Base-by-base conservation (phyloP, 257 asterid genomes). In the Avicennia marina region DNA sequence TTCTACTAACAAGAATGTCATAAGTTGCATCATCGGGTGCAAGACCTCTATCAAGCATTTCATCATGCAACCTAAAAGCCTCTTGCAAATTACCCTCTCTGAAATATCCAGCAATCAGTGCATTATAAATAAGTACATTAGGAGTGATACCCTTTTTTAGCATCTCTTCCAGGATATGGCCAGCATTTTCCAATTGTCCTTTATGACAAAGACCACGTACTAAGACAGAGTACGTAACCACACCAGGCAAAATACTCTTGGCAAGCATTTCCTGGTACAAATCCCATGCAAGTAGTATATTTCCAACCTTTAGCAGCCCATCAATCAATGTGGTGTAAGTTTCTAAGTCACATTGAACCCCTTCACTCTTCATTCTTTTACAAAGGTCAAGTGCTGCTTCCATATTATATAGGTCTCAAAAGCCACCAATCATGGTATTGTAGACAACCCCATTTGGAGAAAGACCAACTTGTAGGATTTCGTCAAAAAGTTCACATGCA, bases 241-340 rank as follows among this genome's bases (percentile, higher is more conserved):
- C 82, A 83, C 83, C 87, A 2, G 95, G 96, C 46, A 51, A 26
- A 42, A 85, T 74, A 63, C 64, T 77, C 77, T 72, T 77, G n/a
- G 61, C 67, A 57, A 83, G 81, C 90, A 85, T 82, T 75, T 88
- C 86, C 53, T 67, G 69, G 67, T 75, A 88, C 58, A 83, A 21
- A 54, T 78, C 81, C 2, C 83, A 75, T 18, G 90, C 93, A 26
- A 67, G 69, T 16, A 65, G 56, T 50, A 76, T 47, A 46, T 81
- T 75, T 52, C 90, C 95, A 40, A 60, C 80, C 62, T 83, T 83
- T 17, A 82, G 61, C 49, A 76, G 70, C 65, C 80, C 88, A 68
- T 81, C 94, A 38, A 88, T 82, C 69, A 88, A 64, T 13, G 95
- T 82, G 56, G 95, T 88, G 67, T 88, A 88, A 25, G 88, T 88